Evolutionary conservation across 768 basidiomycete species (phyloP), one percentile per base, ranked within the genome.

Genomic region (Termitomyces sp.): DNA sequence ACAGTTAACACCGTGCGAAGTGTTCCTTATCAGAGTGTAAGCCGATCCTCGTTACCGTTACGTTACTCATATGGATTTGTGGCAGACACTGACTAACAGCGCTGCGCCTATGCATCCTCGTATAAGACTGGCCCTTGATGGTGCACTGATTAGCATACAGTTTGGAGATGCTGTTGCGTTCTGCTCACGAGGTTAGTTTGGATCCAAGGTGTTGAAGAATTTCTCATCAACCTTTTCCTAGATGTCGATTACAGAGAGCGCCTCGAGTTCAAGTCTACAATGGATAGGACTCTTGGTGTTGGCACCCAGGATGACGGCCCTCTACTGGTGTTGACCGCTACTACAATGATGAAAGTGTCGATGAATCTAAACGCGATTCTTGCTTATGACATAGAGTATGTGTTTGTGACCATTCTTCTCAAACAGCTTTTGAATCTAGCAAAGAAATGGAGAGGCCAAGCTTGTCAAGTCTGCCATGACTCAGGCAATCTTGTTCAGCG

Each of bases 391-490:
- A 73, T 83, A 3, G 84, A 86, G 91, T 92, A 68, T 67, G 84
- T 75, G 20, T 15, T 43, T 20, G 14, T 15, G 12, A 42, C 12
- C 56, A n/a, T n/a, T 10, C 49, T 45, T 20, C 40, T n/a, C 34
- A 17, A 20, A 5, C 57, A 29, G 60, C 50, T 62, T 56, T 56
- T 56, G 10, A 51, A 59, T 14, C 47, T 25, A 37, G 55, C 12
- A 15, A 59, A 89, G 86, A 56, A 84, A 79, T 59, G 91, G 86
- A 61, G 82, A 77, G 47, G 85, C 88, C 2, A 82, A 83, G 60
- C 75, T 93, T 31, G 83, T 92, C 69, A 88, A 88, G 72, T 86
- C 88, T 9, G 89, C 85, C 31, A 87, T 94, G 86, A 89, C 85
- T 49, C 90, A 93, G 69, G 91, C 91, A 11, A 91, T 93, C 63